A percentile compares a stretch with the other conserved stretches of the same genome.
Evolutionary conservation across 352 stramenopile species (phyloP).

Genomic region (Thalassiosira oceanica): DNA sequence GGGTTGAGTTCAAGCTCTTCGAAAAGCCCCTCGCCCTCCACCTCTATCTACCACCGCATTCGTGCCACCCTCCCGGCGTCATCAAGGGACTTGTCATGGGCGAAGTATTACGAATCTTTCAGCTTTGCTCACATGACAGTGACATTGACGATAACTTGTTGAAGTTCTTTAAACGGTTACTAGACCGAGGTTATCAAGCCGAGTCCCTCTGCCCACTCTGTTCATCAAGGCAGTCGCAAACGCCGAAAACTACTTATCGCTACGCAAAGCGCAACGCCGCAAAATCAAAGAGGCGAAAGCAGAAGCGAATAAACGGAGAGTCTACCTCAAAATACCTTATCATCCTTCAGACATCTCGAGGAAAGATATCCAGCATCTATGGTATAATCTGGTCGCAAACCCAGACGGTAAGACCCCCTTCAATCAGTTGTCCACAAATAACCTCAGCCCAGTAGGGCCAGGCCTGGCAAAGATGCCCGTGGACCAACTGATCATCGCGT

Average conservation of each 20-base stretch:
- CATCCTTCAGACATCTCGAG: background rate
- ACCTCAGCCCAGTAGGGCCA: background rate
- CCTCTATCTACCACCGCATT: slow-evolving; percentile 37
- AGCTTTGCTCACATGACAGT: slow-evolving; percentile 3
- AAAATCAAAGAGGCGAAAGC: background rate
- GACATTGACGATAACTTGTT: slow-evolving; percentile 11
- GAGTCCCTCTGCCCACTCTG: background rate
- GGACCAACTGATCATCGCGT: slow-evolving; percentile 18
- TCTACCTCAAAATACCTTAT: background rate
- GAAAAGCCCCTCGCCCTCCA: slow-evolving; percentile 39
- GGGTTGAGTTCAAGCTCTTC: slow-evolving; percentile 4
- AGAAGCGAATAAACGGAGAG: background rate
- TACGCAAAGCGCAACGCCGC: background rate
- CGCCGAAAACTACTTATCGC: background rate
- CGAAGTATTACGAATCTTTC: slow-evolving; percentile 13
- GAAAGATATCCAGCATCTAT: slow-evolving; percentile 1
- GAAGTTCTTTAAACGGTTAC: slow-evolving; percentile 10
- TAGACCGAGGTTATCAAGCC: slow-evolving; percentile 5
- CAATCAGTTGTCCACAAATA: background rate
- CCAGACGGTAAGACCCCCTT: background rate
- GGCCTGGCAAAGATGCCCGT: slow-evolving; percentile 3
- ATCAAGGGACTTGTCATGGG: slow-evolving; percentile 21
- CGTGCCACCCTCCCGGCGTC: slow-evolving; percentile 26
- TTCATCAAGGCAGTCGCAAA: slow-evolving; percentile 26
- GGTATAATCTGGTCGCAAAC: background rate